Evolutionary conservation across 192 early-diverging fungal species (phyloP).

Genomic region (Podila horticola): DNA sequence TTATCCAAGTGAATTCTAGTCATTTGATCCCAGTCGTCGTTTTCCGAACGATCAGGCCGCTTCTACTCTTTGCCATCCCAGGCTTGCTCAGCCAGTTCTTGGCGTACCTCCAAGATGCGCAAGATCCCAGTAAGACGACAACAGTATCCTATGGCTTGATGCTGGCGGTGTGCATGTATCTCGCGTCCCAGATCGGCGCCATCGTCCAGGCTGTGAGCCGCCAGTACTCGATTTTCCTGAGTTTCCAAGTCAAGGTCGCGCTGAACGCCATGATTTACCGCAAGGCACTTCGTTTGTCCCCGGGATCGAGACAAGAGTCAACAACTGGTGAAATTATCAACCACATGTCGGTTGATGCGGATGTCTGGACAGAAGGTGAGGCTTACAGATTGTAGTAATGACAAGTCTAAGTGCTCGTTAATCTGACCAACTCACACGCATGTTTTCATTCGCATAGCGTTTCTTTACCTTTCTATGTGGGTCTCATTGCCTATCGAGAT

Average conservation of each 20-base stretch:
- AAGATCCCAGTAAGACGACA: slow-evolving; percentile 22
- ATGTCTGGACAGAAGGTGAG: slow-evolving; percentile 24
- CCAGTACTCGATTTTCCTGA: slow-evolving; percentile 11
- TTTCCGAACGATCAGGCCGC: slow-evolving; percentile 11
- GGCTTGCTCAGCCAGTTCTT: slow-evolving; percentile 22
- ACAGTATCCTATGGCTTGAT: slow-evolving; percentile 6
- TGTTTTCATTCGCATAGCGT: too few relatives aligned
- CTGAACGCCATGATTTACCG: slow-evolving; percentile 81
- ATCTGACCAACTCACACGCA: too few relatives aligned
- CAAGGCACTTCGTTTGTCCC: slow-evolving; percentile 83
- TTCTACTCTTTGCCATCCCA: slow-evolving; percentile 24
- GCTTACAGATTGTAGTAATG: too few relatives aligned
- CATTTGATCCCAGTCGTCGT: slow-evolving; percentile 18
- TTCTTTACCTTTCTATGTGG: slow-evolving; percentile 22
- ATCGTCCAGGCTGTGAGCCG: slow-evolving; percentile 24
- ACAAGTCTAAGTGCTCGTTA: too few relatives aligned
- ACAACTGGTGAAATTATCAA: slow-evolving; percentile 40
- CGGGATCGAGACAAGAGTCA: slow-evolving; percentile 24
- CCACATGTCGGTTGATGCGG: slow-evolving; percentile 41
- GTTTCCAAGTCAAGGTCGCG: slow-evolving; percentile 74
- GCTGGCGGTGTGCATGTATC: slow-evolving; percentile 14
- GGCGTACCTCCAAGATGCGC: slow-evolving; percentile 13
- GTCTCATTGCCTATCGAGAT: slow-evolving; percentile 36
- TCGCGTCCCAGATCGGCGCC: slow-evolving; percentile 1
- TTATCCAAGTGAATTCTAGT: slow-evolving; percentile 1